Conservation (phyloP, 352 stramenopile species). For the Globisporangium viniferum region DNA sequence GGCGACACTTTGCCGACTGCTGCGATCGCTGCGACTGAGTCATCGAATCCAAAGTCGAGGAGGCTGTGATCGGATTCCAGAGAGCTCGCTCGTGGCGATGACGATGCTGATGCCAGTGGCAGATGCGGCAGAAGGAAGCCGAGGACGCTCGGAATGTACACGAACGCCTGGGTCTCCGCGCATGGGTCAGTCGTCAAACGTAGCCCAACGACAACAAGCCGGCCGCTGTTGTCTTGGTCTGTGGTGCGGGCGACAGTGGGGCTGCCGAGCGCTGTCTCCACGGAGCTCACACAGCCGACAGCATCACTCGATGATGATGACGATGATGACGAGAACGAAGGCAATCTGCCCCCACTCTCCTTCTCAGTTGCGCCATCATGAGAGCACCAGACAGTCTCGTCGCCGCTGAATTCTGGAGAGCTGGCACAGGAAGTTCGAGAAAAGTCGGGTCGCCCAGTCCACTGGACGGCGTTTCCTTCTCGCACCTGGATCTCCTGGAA, state of each 20-base stretch:
- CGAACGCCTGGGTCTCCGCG: not conserved
- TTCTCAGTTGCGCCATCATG: not conserved
- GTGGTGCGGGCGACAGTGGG: not conserved
- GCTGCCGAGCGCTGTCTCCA: not conserved
- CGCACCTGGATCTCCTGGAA: slow-evolving; percentile 8
- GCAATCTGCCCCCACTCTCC: not conserved
- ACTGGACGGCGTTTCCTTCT: not conserved
- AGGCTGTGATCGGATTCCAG: not conserved
- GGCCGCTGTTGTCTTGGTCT: not conserved
- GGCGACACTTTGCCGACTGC: slow-evolving; percentile 1
- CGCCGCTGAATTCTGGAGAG: not conserved
- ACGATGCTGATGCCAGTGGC: not conserved
- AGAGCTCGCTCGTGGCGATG: not conserved
- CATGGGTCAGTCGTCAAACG: not conserved
- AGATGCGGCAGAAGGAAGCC: slow-evolving; percentile 1
- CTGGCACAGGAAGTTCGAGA: not conserved
- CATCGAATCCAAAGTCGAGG: not conserved
- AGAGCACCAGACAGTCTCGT: slow-evolving; percentile 8
- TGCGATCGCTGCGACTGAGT: not conserved
- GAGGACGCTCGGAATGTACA: slow-evolving; percentile 6
- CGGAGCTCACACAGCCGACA: not conserved
- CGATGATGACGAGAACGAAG: not conserved
- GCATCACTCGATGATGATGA: not conserved
- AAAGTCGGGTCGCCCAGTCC: not conserved
- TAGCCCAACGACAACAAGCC: not conserved